These are phyloP conservation scores for Neofusicoccum sp. DNA, from an alignment of 2,329 filamentous ascomycete genomes.

Conservation along the genomic window DNA sequence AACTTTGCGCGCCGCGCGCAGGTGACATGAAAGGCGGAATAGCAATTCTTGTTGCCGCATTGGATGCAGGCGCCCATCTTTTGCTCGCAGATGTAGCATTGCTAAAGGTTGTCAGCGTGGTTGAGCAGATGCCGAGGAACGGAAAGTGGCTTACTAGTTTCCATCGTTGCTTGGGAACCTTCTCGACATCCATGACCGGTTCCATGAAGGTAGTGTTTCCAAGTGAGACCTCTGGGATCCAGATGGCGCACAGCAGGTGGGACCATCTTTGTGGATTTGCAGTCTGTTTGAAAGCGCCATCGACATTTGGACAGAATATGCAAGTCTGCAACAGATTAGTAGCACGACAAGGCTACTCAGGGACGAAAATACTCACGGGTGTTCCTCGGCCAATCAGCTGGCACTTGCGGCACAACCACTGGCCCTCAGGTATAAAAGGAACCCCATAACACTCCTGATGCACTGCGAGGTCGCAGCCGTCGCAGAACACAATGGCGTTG, in stretches of 20 bases:
- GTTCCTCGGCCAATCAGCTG: constrained; percentile 91
- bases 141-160: constrained; percentile 59
- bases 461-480: constrained; percentile 94
- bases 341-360: constrained; percentile 30
- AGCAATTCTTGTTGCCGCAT: constrained; percentile 96
- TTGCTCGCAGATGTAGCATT: constrained; percentile 96
- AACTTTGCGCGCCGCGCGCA: constrained; percentile 86
- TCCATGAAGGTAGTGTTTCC: constrained; percentile 98
- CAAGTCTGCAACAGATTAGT: constrained; percentile 64
- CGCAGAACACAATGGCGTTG: constrained; percentile 98
- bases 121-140: background rate
- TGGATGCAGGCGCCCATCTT: constrained; percentile 98
- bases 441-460: constrained; percentile 99
- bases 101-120: constrained; percentile 40
- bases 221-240: constrained; percentile 96
- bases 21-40: constrained; percentile 95
- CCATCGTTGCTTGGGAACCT: constrained; percentile 94
- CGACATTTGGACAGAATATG: constrained; percentile 97
- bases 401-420: constrained; percentile 97
- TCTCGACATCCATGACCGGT: constrained; percentile 96
- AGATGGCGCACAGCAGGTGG: constrained; percentile 93
- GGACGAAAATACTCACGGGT: constrained; percentile 60
- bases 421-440: constrained; percentile 96
- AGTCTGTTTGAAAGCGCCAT: constrained; percentile 98
- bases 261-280: constrained; percentile 92